Evolutionary conservation across 228 moss, liverwort and hornwort species (phyloP).

Genomic region (Sphagnum fallax): DNA sequence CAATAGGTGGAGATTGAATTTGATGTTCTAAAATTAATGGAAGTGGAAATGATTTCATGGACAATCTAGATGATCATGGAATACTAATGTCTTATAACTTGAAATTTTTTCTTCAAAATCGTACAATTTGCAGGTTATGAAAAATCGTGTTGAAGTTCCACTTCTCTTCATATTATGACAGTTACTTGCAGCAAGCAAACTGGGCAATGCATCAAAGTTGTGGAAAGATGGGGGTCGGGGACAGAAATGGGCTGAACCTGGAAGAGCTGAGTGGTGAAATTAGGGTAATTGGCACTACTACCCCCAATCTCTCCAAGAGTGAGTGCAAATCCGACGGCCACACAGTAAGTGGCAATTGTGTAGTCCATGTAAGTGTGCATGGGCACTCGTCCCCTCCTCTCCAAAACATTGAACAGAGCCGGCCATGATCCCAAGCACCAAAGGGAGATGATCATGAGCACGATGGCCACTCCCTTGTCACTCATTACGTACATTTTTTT

Average conservation of each 20-base stretch:
- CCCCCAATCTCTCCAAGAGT: conserved; percentile 59
- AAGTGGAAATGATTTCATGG: no score
- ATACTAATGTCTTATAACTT: no score
- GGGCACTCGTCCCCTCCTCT: conserved; percentile 59
- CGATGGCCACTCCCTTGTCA: conserved; percentile 56
- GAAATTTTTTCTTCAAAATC: no score
- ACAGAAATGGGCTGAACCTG: conserved; percentile 15
- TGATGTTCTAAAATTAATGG: no score
- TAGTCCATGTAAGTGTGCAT: conserved; percentile 82
- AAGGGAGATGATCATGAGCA: conserved; percentile 59
- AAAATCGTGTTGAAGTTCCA: no score
- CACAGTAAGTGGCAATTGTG: conserved; percentile 40
- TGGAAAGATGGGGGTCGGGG: no score
- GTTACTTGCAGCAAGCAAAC: no score
- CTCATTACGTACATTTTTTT: conserved; percentile 45
- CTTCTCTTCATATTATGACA: no score
- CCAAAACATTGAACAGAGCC: conserved; percentile 64
- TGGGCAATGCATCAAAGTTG: no score
- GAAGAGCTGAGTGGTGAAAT: conserved; percentile 48
- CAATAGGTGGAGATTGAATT: no score
- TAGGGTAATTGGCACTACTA: conserved; percentile 35
- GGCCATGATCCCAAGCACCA: conserved; percentile 91
- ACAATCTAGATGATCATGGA: no score
- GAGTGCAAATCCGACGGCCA: conserved; percentile 47
- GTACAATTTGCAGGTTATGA: no score